These are phyloP conservation scores for Tylopilus felleus DNA, from an alignment of 768 basidiomycete genomes.

Conservation along the genomic window DNA sequence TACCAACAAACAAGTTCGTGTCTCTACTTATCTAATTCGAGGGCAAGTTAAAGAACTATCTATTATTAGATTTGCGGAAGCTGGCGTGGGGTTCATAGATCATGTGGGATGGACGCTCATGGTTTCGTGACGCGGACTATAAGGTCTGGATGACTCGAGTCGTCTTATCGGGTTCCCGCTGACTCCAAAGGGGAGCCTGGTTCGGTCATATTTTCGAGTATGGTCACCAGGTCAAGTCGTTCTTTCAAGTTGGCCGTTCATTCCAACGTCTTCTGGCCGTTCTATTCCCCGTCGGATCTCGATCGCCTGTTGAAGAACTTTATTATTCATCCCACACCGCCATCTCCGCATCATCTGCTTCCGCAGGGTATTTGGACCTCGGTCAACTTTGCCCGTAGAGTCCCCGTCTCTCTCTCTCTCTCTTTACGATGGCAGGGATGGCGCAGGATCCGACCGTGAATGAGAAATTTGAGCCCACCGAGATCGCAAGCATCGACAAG, in stretches of 20 bases:
- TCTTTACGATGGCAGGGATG: conserved; percentile 3
- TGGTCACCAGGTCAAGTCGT: background rate
- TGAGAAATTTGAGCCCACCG: conserved; percentile 11
- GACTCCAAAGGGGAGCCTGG: too few relatives aligned
- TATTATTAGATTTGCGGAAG: too few relatives aligned
- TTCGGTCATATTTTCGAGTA: background rate
- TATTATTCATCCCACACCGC: background rate
- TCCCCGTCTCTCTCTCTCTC: background rate
- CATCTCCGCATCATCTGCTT: background rate
- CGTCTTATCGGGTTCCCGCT: background rate
- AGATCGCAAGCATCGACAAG: conserved; percentile 10
- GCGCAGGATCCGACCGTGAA: background rate
- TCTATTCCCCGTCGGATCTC: background rate
- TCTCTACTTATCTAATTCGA: too few relatives aligned
- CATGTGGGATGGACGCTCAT: too few relatives aligned
- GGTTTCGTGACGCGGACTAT: too few relatives aligned
- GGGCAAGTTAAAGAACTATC: too few relatives aligned
- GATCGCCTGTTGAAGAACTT: background rate
- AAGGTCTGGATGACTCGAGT: too few relatives aligned
- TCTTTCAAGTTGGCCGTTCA: background rate
- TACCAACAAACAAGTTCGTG: too few relatives aligned
- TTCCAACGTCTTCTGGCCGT: background rate
- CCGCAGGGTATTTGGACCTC: background rate
- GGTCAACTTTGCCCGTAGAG: background rate
- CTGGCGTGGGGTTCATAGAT: too few relatives aligned